Evolutionary conservation across 805 yeast genomes (phyloP), one percentile per base, ranked within the genome.

Genomic region (Candida khao-thaluensis): DNA sequence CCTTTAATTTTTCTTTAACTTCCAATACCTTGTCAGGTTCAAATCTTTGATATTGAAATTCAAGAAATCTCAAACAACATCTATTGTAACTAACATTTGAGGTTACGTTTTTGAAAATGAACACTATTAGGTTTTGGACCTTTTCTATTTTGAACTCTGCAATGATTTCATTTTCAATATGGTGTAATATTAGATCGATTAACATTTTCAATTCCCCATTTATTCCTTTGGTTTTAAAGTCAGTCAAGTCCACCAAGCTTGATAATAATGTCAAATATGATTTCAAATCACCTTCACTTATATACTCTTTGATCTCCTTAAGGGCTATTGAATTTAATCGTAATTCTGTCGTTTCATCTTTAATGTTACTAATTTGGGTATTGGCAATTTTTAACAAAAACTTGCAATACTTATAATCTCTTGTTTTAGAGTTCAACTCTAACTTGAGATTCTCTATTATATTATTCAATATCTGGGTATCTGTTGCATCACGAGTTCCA

Each of bases 361-460:
- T 20, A 4, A 38, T 23, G 12, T 27, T 16, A 10, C 16, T 27
- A 7, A 40, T 22, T 17, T 41, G 37, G 2, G 14, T 10, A 9
- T 36, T 20, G n/a, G 34, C 12, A 17, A 44, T 32, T 2, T 26
- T 34, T 9, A 34, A 14, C 10, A 44, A 18, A 14, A 44, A 29
- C 8, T 18, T 10, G 4, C 32, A 14, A 18, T 35, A 38, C 11
- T 38, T 31, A 4, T 32, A 33, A n/a, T 41, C 49, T 21, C 49
- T 32, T 7, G 37, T 27, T 26, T 42, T 41, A 7, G 37, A 17
- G 10, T 8, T 24, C 5, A 35, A 14, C 26, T 40, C 27, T 7
- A 40, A 15, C 12, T 30, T 21, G 15, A 40, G 25, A 16, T 30
- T 40, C 3, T 34, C 29, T 7, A 32, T 28, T 3, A 38, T 32